Percentiles rank a stretch among this genome's conserved stretches.
Evolutionary conservation across 306 rosid genomes (phyloP).

Genomic region (Parietaria judaica): DNA sequence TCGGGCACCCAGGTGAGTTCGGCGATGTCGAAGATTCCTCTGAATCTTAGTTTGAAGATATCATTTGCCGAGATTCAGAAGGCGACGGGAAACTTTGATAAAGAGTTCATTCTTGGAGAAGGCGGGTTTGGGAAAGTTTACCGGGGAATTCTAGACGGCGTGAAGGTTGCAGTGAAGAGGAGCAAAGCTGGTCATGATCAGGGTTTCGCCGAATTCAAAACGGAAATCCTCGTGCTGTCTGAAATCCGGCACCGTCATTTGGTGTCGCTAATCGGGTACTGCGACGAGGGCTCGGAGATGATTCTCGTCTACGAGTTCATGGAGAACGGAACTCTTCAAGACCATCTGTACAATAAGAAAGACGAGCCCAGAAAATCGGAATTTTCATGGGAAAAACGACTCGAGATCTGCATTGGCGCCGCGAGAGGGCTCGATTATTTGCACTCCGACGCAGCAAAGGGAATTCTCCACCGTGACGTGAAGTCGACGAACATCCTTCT

Average conservation of each 20-base stretch:
- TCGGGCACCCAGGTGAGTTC: constrained; percentile 23
- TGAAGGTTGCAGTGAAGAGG: constrained; percentile 41
- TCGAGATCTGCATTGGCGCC: constrained; percentile 48
- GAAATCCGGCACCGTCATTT: constrained; percentile 36
- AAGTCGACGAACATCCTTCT: constrained; percentile 44
- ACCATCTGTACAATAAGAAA: constrained; percentile 34
- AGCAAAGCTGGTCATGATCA: constrained; percentile 39
- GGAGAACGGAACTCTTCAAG: constrained; percentile 46
- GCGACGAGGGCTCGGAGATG: constrained; percentile 48
- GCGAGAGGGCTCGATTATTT: constrained; percentile 50
- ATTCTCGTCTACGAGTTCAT: constrained; percentile 45
- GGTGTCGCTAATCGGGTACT: constrained; percentile 48
- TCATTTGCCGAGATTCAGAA: constrained; percentile 26
- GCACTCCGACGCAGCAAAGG: constrained; percentile 38
- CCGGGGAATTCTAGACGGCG: constrained; percentile 24
- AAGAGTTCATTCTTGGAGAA: constrained; percentile 26
- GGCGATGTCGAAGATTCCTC: constrained; percentile 19
- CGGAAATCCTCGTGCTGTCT: constrained; percentile 39
- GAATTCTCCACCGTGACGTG: constrained; percentile 46
- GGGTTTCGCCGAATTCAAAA: constrained; percentile 39
- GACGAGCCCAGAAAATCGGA: background rate
- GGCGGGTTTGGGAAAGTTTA: constrained; percentile 58
- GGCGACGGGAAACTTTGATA: constrained; percentile 35
- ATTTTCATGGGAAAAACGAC: constrained; percentile 45
- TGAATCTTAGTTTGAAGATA: constrained; percentile 32